Evolutionary conservation across 805 yeast species (phyloP).

Genomic region (Peterozyma xylosa): DNA sequence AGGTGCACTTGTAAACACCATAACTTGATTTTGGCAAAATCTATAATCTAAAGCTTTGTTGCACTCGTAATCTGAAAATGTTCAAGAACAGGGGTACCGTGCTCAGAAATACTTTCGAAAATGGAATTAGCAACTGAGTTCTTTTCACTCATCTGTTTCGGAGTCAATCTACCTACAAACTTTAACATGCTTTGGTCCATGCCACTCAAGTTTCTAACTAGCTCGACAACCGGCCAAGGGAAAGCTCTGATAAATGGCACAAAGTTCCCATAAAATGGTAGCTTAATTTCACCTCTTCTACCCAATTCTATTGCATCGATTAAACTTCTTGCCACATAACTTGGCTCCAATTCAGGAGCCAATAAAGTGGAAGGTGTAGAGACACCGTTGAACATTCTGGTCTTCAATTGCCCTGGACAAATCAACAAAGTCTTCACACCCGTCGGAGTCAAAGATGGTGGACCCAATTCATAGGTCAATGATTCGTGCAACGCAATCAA

Average conservation of each 20-base stretch:
- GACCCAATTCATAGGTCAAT: conserved; percentile 60
- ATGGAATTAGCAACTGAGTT: too few relatives aligned
- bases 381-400: conserved; percentile 68
- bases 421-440: conserved; percentile 70
- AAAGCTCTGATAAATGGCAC: conserved; percentile 63
- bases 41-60: too few relatives aligned
- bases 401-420: conserved; percentile 82
- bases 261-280: conserved; percentile 72
- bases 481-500: conserved; percentile 80
- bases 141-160: not conserved
- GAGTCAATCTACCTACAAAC: conserved; percentile 15
- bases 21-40: too few relatives aligned
- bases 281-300: conserved; percentile 55
- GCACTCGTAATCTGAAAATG: too few relatives aligned
- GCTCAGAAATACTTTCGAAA: too few relatives aligned
- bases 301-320: conserved; percentile 52
- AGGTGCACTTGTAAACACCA: too few relatives aligned
- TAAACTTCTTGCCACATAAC: conserved; percentile 52
- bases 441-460: conserved; percentile 32
- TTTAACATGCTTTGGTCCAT: conserved; percentile 46
- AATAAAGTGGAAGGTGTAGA: conserved; percentile 63
- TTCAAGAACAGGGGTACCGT: too few relatives aligned
- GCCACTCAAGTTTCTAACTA: conserved; percentile 51
- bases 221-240: conserved; percentile 64
- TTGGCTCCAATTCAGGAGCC: conserved; percentile 80